phyloP scores from a whole-genome alignment of 441 rosid genomes.

The Lepidium campestre region DNA sequence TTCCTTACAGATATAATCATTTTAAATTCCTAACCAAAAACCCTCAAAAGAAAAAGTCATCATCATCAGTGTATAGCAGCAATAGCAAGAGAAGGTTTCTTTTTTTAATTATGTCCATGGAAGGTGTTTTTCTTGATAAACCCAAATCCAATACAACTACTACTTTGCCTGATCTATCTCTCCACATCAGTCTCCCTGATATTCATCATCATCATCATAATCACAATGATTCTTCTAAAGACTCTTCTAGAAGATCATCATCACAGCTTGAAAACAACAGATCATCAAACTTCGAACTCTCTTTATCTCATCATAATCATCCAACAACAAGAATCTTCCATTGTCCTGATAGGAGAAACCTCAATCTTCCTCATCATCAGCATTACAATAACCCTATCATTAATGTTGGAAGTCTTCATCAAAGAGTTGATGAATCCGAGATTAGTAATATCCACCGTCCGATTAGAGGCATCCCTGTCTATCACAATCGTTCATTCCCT shows the following conservation, averaged over 20 bases:
- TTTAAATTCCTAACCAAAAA: conserved; percentile 23
- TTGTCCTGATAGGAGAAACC: conserved; percentile 23
- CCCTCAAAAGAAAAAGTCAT: background rate
- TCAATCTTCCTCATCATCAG: conserved; percentile 18
- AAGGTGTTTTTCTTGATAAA: conserved; percentile 51
- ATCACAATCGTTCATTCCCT: conserved; percentile 68
- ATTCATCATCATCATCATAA: conserved; percentile 8
- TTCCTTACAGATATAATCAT: background rate
- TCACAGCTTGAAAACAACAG: conserved; percentile 21
- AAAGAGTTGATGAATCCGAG: conserved; percentile 36
- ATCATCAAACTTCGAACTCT: conserved; percentile 51
- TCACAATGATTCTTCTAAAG: conserved; percentile 23
- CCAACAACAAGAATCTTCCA: conserved; percentile 20
- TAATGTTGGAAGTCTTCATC: conserved; percentile 17
- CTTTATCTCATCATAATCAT: conserved; percentile 45
- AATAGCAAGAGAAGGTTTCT: background rate
- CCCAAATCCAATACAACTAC: conserved; percentile 33
- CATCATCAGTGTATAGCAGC: background rate
- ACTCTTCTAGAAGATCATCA: conserved; percentile 12
- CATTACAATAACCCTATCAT: conserved; percentile 23
- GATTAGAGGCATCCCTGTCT: conserved; percentile 73
- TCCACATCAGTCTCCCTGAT: conserved; percentile 69
- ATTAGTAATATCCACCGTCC: conserved; percentile 42
- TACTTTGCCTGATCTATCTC: conserved; percentile 67
- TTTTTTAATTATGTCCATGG: conserved; percentile 38